A percentile compares a stretch with the other conserved stretches of the same genome.
Evolutionary conservation across 1,139 yeast genomes (phyloP).

Genomic region (Hanseniaspora sp.): DNA sequence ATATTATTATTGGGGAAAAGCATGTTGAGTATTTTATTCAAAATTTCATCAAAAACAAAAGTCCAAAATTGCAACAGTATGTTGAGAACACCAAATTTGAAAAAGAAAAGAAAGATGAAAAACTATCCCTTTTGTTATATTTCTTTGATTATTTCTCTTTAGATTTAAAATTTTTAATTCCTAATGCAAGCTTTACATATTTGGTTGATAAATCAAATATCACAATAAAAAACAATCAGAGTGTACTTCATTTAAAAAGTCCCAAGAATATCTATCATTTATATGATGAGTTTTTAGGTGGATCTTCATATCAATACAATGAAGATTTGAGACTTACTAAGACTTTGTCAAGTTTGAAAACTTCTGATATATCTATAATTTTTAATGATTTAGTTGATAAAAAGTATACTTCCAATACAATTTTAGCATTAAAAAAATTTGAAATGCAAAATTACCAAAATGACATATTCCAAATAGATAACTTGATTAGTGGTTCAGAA

Average conservation of each 20-base stretch:
- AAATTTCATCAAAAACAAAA: conserved; percentile 2
- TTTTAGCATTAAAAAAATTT: neutral
- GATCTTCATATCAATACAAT: neutral
- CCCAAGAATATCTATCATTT: conserved; percentile 10
- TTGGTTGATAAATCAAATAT: conserved; percentile 4
- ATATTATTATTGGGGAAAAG: conserved; percentile 22
- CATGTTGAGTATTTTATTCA: conserved; percentile 19
- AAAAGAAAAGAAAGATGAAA: neutral
- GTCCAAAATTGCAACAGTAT: neutral
- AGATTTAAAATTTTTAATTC: conserved; percentile 10
- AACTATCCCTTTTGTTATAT: conserved; percentile 2
- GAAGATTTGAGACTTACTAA: conserved; percentile 11
- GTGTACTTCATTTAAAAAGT: conserved; percentile 9
- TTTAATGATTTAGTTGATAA: neutral
- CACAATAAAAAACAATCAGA: conserved; percentile 4
- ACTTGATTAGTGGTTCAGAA: conserved; percentile 3
- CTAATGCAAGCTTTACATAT: conserved; percentile 10
- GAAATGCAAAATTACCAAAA: conserved; percentile 15
- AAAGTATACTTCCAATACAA: neutral
- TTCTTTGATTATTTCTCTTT: conserved; percentile 9
- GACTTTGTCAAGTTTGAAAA: conserved; percentile 8
- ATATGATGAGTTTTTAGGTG: conserved; percentile 11
- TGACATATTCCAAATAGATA: conserved; percentile 12
- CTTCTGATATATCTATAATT: conserved; percentile 1
- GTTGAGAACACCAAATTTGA: neutral